Base-by-base conservation (phyloP, 345 rosid species). In the Noccaea caerulescens region DNA sequence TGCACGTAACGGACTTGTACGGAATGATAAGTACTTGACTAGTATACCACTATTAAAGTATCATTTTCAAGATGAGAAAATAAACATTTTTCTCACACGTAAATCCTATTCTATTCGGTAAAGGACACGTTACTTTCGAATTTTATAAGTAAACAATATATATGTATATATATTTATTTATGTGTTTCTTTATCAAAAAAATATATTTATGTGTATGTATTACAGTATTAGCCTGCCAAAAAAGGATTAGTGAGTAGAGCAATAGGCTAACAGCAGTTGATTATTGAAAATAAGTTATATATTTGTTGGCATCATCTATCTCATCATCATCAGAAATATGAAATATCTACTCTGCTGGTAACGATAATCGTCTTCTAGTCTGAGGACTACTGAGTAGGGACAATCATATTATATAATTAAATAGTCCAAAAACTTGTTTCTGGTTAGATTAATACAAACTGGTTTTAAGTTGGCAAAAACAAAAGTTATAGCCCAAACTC, bases 1-100 rank as follows among this genome's bases (percentile, higher is more conserved):
- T 60, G 57, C 61, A 61, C 69, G 56, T 59, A 60, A 44, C 25
- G 44, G 63, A 42, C 42, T 44, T 37, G 73, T 75, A 75, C 79
- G 79, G 79, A 53, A 38, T 42, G 7, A 58, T 73, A 54, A 58
- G 51, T 47, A 27, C 32, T 42, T 51, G 67, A 43, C 50, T 50
- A 51, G 30, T 34, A 68, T 61, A 16, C 16, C 30, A 16, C n/a
- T 37, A 33, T 13, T 55, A 45, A 5, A 71, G 60, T 61, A 18
- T 62, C 49, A 16, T 33, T 34, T 72, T 72, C 20, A 43, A 36
- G 20, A 44, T 36, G 47, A 34, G 7, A 16, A 34, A 43, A 20
- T 8, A 10, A 54, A 36, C 6, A 12, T 34, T 55, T 20, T 36
- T 55, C 56, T 34, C 63, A 16, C 42, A 72, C 76, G 56, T 33